These are phyloP conservation scores for Periconia sp. DNA, from an alignment of 2,329 filamentous ascomycete species.

Conservation along the genomic window DNA sequence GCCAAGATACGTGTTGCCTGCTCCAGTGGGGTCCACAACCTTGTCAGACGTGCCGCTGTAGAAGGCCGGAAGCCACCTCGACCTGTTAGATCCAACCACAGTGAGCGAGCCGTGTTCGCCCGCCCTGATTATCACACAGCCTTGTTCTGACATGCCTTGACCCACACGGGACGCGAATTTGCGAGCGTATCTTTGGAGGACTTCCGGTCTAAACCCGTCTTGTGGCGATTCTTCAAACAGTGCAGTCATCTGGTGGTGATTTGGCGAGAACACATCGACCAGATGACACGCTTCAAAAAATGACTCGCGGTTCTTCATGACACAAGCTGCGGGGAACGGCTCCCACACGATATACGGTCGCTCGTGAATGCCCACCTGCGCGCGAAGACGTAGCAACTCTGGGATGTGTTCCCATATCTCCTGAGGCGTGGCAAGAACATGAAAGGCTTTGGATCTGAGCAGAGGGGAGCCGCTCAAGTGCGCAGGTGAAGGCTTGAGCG, in stretches of 20 bases:
- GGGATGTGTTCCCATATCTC: conserved; percentile 20
- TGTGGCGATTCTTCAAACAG: conserved; percentile 13
- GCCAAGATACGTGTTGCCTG: conserved; percentile 30
- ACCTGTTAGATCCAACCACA: conserved; percentile 1
- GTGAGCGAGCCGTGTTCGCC: conserved; percentile 17
- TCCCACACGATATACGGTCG: conserved; percentile 28
- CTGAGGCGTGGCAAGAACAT: conserved; percentile 24
- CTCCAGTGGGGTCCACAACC: conserved; percentile 29
- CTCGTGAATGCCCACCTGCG: background rate
- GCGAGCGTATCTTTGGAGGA: no score
- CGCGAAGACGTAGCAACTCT: conserved; percentile 15
- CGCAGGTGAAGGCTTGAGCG: conserved; percentile 14
- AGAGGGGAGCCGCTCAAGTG: conserved; percentile 16
- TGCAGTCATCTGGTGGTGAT: conserved; percentile 24
- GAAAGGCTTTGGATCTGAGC: conserved; percentile 19
- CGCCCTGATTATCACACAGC: conserved; percentile 19
- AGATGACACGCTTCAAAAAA: conserved; percentile 19
- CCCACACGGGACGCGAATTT: no score
- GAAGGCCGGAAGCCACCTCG: conserved; percentile 20
- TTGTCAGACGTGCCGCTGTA: conserved; percentile 6
- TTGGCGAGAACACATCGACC: conserved; percentile 31
- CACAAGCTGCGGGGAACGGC: conserved; percentile 24
- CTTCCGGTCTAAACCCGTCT: conserved; percentile 1
- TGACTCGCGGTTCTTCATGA: conserved; percentile 3
- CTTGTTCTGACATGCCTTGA: no score